Conservation (phyloP, 2,329 filamentous ascomycete species). For the Neonectria faginata region DNA sequence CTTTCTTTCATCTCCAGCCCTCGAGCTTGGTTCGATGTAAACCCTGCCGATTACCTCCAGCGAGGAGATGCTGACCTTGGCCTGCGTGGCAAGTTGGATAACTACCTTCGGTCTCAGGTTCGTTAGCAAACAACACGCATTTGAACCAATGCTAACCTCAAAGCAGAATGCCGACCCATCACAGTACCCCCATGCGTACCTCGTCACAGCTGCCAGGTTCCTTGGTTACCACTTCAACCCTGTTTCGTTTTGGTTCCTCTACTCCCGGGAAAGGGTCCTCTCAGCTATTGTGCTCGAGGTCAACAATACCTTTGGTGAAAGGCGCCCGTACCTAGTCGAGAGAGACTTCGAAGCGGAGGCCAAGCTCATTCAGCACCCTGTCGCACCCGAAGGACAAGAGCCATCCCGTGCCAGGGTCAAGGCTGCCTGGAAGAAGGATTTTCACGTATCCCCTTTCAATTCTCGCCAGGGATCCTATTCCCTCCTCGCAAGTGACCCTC, state of each 20-base stretch:
- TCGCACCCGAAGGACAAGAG: background rate
- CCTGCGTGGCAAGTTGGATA: constrained; percentile 71
- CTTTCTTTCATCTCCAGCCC: constrained; percentile 48
- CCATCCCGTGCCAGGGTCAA: constrained; percentile 52
- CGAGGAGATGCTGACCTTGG: constrained; percentile 64
- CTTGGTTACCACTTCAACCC: constrained; percentile 80
- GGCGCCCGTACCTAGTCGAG: constrained; percentile 56
- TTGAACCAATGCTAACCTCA: constrained; percentile 28
- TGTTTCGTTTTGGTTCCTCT: constrained; percentile 84
- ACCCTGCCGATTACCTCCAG: constrained; percentile 70
- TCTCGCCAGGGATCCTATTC: constrained; percentile 68
- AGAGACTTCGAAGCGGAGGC: constrained; percentile 44
- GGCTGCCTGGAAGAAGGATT: constrained; percentile 74
- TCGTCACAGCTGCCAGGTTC: constrained; percentile 77
- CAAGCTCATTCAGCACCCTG: constrained; percentile 22
- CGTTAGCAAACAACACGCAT: constrained; percentile 26
- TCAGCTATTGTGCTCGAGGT: constrained; percentile 78
- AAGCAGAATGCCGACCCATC: constrained; percentile 67
- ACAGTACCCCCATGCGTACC: constrained; percentile 74
- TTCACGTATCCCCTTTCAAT: constrained; percentile 83
- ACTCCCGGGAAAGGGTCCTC: constrained; percentile 67
- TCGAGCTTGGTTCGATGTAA: constrained; percentile 67
- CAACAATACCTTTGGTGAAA: constrained; percentile 81
- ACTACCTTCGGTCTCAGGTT: constrained; percentile 69
- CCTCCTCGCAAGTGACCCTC: constrained; percentile 59